Evolutionary conservation across 2,329 filamentous ascomycete genomes (phyloP).

Genomic region (Gliomastix tumulicola): DNA sequence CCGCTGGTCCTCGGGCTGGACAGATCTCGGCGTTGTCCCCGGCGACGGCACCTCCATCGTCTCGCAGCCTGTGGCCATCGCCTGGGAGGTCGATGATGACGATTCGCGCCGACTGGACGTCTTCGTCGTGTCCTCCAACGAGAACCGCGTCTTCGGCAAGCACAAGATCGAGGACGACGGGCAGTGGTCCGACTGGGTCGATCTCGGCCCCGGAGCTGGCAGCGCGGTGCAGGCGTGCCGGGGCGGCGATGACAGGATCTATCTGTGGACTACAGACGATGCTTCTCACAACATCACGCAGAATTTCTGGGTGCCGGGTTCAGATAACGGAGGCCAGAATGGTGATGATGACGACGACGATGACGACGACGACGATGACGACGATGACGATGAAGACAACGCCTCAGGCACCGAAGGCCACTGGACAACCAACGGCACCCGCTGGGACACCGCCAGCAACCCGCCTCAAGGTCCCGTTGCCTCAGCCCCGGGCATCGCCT

Average conservation of each 20-base stretch:
- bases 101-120: neutral
- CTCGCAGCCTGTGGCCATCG: neutral
- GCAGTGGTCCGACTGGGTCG: neutral
- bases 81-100: neutral
- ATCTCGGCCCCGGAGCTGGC: neutral
- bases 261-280: neutral
- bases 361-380: neutral
- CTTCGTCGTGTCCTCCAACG: neutral
- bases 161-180: neutral
- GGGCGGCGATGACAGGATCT: neutral
- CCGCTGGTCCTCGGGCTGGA: neutral
- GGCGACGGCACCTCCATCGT: neutral
- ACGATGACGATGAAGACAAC: neutral
- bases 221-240: neutral
- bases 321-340: too few species aligned
- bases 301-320: neutral
- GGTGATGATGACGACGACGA: conserved; percentile 1
- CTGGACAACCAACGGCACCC: neutral
- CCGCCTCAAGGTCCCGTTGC: neutral
- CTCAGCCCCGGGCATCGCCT: conserved; percentile 1
- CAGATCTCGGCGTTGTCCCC: neutral
- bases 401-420: neutral
- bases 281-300: neutral
- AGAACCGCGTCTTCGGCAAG: neutral
- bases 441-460: neutral